phyloP scores from a whole-genome alignment of 208 protist species.

The Trypanosoma theileri region DNA sequence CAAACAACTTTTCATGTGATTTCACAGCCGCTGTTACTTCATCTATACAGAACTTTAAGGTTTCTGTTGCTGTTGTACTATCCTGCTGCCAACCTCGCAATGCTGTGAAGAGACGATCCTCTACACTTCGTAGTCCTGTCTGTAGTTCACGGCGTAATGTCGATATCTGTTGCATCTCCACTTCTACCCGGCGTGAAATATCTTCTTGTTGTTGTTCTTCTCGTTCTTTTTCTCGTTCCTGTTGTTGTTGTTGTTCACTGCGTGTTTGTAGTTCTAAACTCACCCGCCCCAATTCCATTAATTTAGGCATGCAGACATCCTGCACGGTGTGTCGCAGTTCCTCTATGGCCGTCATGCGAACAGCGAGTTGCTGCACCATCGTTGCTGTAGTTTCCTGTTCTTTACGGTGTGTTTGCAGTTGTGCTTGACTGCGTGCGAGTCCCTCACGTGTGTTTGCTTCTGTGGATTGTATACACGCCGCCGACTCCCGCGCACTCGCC shows the following conservation, averaged over 20 bases:
- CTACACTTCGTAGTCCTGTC: slow-evolving; percentile 3
- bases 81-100: slow-evolving; percentile 18
- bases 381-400: slow-evolving; percentile 11
- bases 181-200: slow-evolving; percentile 1
- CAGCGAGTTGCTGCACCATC: slow-evolving; percentile 12
- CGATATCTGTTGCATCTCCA: slow-evolving; percentile 11
- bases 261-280: slow-evolving; percentile 18
- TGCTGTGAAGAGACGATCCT: slow-evolving; percentile 15
- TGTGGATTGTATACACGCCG: slow-evolving; percentile 9
- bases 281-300: slow-evolving; percentile 12
- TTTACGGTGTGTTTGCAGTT: slow-evolving; percentile 17
- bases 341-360: slow-evolving; percentile 17
- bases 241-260: slow-evolving; percentile 6
- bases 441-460: slow-evolving; percentile 19
- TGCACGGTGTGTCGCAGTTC: slow-evolving; percentile 27
- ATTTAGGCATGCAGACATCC: slow-evolving; percentile 13
- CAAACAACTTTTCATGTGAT: slow-evolving; percentile 11
- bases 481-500: slow-evolving; percentile 8
- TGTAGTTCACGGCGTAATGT: slow-evolving; percentile 19
- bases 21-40: neutral
- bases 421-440: slow-evolving; percentile 8
- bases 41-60: slow-evolving; percentile 11
- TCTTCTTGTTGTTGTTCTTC: slow-evolving; percentile 26
- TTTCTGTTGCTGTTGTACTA: neutral
- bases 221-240: neutral